Evolutionary conservation across 1,284 basidiomycete species (phyloP).

Genomic region (Kalmanozyma brasiliensis): DNA sequence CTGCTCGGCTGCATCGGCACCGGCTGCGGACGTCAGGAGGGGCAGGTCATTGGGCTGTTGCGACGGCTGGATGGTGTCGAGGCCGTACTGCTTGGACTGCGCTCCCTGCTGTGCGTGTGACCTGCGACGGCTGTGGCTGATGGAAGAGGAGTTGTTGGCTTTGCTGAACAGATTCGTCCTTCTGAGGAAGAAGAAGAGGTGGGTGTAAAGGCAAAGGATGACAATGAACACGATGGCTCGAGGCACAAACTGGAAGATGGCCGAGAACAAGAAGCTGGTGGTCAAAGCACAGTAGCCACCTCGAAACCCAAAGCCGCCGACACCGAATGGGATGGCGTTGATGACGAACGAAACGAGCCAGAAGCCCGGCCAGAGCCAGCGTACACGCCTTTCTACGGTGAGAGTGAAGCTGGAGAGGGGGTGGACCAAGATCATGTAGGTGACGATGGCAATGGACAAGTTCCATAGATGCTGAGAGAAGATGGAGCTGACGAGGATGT

Average conservation of each 20-base stretch:
- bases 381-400: constrained; percentile 49
- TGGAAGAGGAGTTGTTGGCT: constrained; percentile 21
- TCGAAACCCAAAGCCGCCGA: constrained; percentile 48
- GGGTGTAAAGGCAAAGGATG: constrained; percentile 60
- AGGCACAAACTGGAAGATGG: constrained; percentile 56
- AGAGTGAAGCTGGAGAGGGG: constrained; percentile 53
- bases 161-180: constrained; percentile 57
- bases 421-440: constrained; percentile 62
- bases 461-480: constrained; percentile 64
- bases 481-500: constrained; percentile 46
- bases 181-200: constrained; percentile 63
- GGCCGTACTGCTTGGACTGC: constrained; percentile 13
- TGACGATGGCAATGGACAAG: constrained; percentile 56
- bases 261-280: constrained; percentile 34
- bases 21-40: constrained; percentile 1
- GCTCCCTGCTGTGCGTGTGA: constrained; percentile 2
- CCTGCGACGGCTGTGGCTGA: constrained; percentile 15
- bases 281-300: constrained; percentile 57
- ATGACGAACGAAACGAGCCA: constrained; percentile 49
- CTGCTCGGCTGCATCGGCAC: constrained; percentile 2
- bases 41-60: constrained; percentile 5
- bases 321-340: constrained; percentile 48
- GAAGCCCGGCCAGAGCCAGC: constrained; percentile 59
- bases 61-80: constrained; percentile 1
- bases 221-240: constrained; percentile 51